Evolutionary conservation across 169 alveolate genomes (phyloP).

Genomic region (Plasmodium sp.): DNA sequence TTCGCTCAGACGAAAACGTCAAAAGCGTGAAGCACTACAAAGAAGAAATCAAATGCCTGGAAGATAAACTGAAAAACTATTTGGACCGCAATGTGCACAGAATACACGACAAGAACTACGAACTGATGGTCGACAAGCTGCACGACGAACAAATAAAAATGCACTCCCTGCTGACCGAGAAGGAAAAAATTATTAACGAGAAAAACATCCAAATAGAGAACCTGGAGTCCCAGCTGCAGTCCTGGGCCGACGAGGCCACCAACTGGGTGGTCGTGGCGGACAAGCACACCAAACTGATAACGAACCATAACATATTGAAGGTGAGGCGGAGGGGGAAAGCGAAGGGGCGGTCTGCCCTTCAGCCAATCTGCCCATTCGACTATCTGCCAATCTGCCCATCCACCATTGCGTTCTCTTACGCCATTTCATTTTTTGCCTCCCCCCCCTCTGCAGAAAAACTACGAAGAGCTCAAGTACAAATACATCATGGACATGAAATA

Average conservation of each 20-base stretch:
- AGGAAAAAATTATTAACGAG: conserved; percentile 49
- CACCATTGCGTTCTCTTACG: neutral
- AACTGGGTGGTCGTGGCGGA: conserved; percentile 63
- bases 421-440: neutral
- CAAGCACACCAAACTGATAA: conserved; percentile 51
- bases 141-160: conserved; percentile 65
- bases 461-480: conserved; percentile 54
- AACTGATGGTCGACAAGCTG: conserved; percentile 31
- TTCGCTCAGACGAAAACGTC: conserved; percentile 3
- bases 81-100: conserved; percentile 23
- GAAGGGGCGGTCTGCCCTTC: neutral
- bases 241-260: conserved; percentile 73
- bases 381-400: neutral
- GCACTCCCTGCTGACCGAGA: conserved; percentile 48
- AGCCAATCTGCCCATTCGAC: neutral
- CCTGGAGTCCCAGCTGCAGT: conserved; percentile 35
- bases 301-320: conserved; percentile 41
- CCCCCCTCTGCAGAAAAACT: conserved; percentile 27
- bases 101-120: conserved; percentile 54
- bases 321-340: neutral
- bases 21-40: conserved; percentile 16
- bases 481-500: conserved; percentile 65
- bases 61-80: conserved; percentile 38
- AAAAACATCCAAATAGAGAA: conserved; percentile 40
- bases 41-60: conserved; percentile 37